phyloP scores from a whole-genome alignment of 345 rosid genomes.

The Lumnitzera racemosa region DNA sequence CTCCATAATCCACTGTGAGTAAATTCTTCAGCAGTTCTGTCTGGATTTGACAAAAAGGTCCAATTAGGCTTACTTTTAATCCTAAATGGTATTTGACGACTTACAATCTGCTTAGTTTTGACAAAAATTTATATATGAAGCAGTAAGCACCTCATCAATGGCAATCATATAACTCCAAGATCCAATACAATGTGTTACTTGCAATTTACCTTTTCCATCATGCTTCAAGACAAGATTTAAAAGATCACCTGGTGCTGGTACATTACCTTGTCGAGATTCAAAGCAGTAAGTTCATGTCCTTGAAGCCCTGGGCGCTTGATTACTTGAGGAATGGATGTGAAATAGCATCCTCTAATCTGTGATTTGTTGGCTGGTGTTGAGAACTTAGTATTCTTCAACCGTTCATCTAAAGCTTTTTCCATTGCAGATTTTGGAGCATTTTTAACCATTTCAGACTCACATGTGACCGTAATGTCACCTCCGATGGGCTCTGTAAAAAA shows the following conservation, averaged over 20 bases:
- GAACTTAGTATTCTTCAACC: conserved; percentile 50
- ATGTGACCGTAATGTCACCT: conserved; percentile 71
- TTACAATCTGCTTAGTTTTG: too few species aligned
- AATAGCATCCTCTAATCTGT: conserved; percentile 59
- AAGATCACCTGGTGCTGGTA: not conserved
- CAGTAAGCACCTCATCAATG: too few species aligned
- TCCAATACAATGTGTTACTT: too few species aligned
- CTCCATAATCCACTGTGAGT: conserved; percentile 51
- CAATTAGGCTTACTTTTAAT: not conserved
- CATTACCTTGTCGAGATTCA: conserved; percentile 89
- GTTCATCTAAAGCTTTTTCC: conserved; percentile 71
- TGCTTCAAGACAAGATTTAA: not conserved
- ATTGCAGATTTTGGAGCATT: conserved; percentile 39
- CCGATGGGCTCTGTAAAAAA: conserved; percentile 73
- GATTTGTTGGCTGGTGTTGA: conserved; percentile 29
- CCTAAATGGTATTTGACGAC: too few species aligned
- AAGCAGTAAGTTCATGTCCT: conserved; percentile 61
- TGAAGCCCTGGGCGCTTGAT: conserved; percentile 62
- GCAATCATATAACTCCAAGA: too few species aligned
- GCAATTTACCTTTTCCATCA: not conserved
- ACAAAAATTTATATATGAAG: too few species aligned
- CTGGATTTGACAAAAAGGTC: conserved; percentile 20
- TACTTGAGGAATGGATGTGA: conserved; percentile 62
- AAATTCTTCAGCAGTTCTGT: conserved; percentile 59
- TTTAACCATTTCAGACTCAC: conserved; percentile 43